These are phyloP conservation scores for Hygrophila difformis DNA, from an alignment of 257 asterid species.

Conservation along the genomic window DNA sequence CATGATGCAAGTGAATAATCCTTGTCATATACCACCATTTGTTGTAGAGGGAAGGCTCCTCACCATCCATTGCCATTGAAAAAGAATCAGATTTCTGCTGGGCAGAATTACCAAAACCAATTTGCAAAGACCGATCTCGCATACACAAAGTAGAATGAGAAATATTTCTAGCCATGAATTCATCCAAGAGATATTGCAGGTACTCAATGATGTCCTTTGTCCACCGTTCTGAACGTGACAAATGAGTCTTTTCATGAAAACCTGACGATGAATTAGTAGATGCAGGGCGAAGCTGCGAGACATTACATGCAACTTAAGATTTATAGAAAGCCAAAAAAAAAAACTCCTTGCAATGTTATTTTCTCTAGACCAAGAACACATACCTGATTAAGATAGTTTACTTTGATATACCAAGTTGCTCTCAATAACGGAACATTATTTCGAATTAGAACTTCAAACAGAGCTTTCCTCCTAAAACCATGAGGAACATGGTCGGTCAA, in stretches of 20 bases:
- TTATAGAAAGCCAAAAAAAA: background rate
- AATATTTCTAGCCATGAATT: constrained; percentile 59
- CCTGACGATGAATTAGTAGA: constrained; percentile 70
- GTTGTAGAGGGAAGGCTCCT: constrained; percentile 74
- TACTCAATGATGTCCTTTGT: constrained; percentile 91
- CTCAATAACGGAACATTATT: constrained; percentile 85
- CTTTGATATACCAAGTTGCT: constrained; percentile 98
- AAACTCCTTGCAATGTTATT: too few species aligned
- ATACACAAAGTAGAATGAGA: constrained; percentile 44
- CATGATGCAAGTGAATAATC: constrained; percentile 90
- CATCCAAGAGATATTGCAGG: constrained; percentile 86
- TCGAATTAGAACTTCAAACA: constrained; percentile 77
- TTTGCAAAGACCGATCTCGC: constrained; percentile 64
- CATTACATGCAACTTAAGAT: background rate
- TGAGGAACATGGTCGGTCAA: constrained; percentile 98
- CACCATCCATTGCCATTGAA: constrained; percentile 44
- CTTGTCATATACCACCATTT: constrained; percentile 99
- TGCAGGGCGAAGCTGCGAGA: constrained; percentile 68
- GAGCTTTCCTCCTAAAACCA: constrained; percentile 75
- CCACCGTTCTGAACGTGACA: constrained; percentile 93
- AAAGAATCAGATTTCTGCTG: constrained; percentile 48
- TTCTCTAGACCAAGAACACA: too few species aligned
- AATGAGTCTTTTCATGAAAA: constrained; percentile 65
- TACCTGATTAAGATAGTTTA: constrained; percentile 98
- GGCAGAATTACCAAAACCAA: constrained; percentile 53